Evolutionary conservation across 73 alveolate species (phyloP).

Genomic region (Uronychia setigera): DNA sequence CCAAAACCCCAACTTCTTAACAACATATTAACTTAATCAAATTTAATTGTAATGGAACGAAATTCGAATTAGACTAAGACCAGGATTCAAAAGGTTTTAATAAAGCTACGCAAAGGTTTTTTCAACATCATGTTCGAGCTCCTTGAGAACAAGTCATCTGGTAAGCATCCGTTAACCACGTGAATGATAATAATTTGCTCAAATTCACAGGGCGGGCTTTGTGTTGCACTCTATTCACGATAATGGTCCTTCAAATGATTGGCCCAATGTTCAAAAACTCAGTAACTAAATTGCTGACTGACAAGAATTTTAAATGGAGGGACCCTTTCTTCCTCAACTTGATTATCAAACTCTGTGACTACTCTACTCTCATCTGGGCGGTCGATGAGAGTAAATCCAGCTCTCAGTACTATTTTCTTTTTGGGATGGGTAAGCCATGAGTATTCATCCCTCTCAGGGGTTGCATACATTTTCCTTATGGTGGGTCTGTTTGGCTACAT

Average conservation of each 20-base stretch:
- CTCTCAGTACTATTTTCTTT: slow-evolving; percentile 13
- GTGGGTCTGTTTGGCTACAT: slow-evolving; percentile 18
- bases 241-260: slow-evolving; percentile 28
- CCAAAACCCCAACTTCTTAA: too few relatives aligned
- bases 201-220: slow-evolving; percentile 20
- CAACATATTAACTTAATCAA: too few relatives aligned
- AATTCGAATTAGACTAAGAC: too few relatives aligned
- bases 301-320: slow-evolving; percentile 40
- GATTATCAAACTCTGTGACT: slow-evolving; percentile 28
- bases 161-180: too few relatives aligned
- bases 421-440: slow-evolving; percentile 34
- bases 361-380: slow-evolving; percentile 33
- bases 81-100: too few relatives aligned
- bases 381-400: slow-evolving; percentile 6
- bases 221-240: slow-evolving; percentile 20
- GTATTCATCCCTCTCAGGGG: slow-evolving; percentile 16
- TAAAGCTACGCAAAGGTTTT: too few relatives aligned
- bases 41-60: too few relatives aligned
- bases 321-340: slow-evolving; percentile 38
- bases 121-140: too few relatives aligned
- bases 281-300: slow-evolving; percentile 8
- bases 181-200: too few relatives aligned
- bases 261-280: slow-evolving; percentile 41
- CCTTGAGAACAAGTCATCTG: too few relatives aligned
- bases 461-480: slow-evolving; percentile 14